Evolutionary conservation across 345 rosid species (phyloP), one percentile per base, ranked within the genome.

Genomic region (Eutrema japonicum): DNA sequence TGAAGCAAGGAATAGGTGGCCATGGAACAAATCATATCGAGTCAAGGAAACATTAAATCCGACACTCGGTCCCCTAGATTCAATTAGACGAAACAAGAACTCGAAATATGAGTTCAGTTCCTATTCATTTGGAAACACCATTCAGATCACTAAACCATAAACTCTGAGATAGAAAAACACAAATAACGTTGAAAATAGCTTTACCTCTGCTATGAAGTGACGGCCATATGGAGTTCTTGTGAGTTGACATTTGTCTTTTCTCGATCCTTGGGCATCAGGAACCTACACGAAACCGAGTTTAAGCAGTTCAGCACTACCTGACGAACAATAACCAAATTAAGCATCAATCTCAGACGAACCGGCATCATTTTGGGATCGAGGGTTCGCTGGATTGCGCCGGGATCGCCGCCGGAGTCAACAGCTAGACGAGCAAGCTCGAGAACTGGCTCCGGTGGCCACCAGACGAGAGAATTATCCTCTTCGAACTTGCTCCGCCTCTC

Each of bases 391-490:
- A 93, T 82, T 10, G 86, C 83, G 61, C 69, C 88, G 2, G 90
- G 92, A 61, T 91, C 94, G 1, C 98, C 97, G 2, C 92, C 91
- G 45, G 97, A 89, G 68, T 91, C 97, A n/a, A 91, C 69, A 50
- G 96, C 89, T 16, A 93, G 92, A 40, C 97, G 91, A 75, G 97
- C 98, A 46, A 91, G 82, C 48, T 93, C 96, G 3, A 90, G 89
- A 53, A 93, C 81, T 47, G 96, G 78, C 75, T 84, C 83, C 13
- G 98, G 97, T 18, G 98, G 98, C 92, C 94, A 84, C 98, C 98
- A 93, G 11, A 93, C 66, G 52, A 93, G 88, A 71, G 82, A 79
- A 62, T 91, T 82, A 71, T 85, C 89, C 8, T 78, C 75, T 35
- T 66, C 65, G 9, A 18, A 38, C 29, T 13, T 43, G 2, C 65